A percentile compares a stretch with the other conserved stretches of the same genome.
Conservation (phyloP, 495 filamentous ascomycete species). For the Penicillium longicatenatum region DNA sequence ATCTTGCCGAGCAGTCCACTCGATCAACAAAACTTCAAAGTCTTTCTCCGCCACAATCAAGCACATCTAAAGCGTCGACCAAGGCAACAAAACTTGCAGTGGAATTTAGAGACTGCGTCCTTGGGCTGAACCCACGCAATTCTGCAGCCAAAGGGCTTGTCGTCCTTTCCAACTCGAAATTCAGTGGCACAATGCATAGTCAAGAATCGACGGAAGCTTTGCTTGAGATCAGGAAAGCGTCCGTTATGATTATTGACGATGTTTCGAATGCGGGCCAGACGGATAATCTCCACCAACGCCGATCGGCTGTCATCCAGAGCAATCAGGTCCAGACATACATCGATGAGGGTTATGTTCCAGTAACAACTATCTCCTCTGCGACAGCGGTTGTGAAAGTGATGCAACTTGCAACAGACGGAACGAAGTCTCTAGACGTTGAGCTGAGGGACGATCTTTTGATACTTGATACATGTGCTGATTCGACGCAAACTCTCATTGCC, state of each 20-base stretch:
- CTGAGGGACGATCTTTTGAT: conserved; percentile 83
- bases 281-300: conserved; percentile 48
- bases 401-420: conserved; percentile 50
- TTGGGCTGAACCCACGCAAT: conserved; percentile 85
- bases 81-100: conserved; percentile 71
- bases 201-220: conserved; percentile 59
- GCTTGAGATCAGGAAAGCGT: conserved; percentile 74
- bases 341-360: conserved; percentile 74
- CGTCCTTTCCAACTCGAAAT: conserved; percentile 74
- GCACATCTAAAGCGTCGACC: conserved; percentile 17
- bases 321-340: conserved; percentile 67
- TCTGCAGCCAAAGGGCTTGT: conserved; percentile 71
- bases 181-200: conserved; percentile 63
- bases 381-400: conserved; percentile 62
- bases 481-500: conserved; percentile 86
- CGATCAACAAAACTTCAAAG: conserved; percentile 18
- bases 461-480: conserved; percentile 94
- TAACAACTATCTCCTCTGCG: conserved; percentile 82
- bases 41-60: conserved; percentile 19
- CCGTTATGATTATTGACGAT: conserved; percentile 82
- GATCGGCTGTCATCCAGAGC: conserved; percentile 50
- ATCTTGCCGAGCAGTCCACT: conserved; percentile 59
- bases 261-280: conserved; percentile 50
- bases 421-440: conserved; percentile 75
- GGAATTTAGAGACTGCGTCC: conserved; percentile 70